Evolutionary conservation across 768 basidiomycete species (phyloP).

Genomic region (Psilocybe sp.): DNA sequence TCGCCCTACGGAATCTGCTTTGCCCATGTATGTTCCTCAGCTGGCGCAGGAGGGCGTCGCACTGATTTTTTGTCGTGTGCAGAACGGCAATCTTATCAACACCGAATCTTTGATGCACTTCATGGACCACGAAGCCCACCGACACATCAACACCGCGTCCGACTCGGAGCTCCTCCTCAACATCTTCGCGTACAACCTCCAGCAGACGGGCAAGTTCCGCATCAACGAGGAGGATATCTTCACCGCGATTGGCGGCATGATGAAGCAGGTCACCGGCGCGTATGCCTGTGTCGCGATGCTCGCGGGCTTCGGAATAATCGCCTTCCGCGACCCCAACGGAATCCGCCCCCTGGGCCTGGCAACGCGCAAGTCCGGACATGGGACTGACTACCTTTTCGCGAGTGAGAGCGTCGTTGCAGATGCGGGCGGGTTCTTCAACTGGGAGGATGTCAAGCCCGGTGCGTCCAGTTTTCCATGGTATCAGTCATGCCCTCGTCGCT

Average conservation of each 20-base stretch:
- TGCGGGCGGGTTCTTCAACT: slow-evolving; percentile 85
- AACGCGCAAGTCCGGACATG: slow-evolving; percentile 52
- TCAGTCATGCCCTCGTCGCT: too few species aligned
- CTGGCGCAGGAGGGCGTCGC: neutral
- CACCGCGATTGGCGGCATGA: slow-evolving; percentile 86
- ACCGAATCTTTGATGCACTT: slow-evolving; percentile 81
- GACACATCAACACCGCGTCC: slow-evolving; percentile 98
- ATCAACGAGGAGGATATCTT: slow-evolving; percentile 99
- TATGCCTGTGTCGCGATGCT: slow-evolving; percentile 99
- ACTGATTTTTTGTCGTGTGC: slow-evolving; percentile 5
- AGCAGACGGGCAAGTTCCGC: slow-evolving; percentile 97
- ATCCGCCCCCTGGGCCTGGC: slow-evolving; percentile 93
- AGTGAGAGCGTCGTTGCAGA: slow-evolving; percentile 97
- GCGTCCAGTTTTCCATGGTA: slow-evolving; percentile 14
- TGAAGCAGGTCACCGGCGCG: slow-evolving; percentile 85
- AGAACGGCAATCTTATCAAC: slow-evolving; percentile 99
- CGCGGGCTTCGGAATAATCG: slow-evolving; percentile 97
- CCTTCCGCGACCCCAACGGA: slow-evolving; percentile 96
- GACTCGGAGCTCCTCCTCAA: slow-evolving; percentile 98
- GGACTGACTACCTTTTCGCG: slow-evolving; percentile 85
- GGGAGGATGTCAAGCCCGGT: slow-evolving; percentile 94
- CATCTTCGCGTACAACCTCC: slow-evolving; percentile 95
- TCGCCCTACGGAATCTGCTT: slow-evolving; percentile 99
- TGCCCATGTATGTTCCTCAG: slow-evolving; percentile 71
- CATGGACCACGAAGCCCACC: slow-evolving; percentile 94